Evolutionary conservation across 2,329 filamentous ascomycete genomes (phyloP), one percentile per base, ranked within the genome.

Genomic region (Penicillium sp.): DNA sequence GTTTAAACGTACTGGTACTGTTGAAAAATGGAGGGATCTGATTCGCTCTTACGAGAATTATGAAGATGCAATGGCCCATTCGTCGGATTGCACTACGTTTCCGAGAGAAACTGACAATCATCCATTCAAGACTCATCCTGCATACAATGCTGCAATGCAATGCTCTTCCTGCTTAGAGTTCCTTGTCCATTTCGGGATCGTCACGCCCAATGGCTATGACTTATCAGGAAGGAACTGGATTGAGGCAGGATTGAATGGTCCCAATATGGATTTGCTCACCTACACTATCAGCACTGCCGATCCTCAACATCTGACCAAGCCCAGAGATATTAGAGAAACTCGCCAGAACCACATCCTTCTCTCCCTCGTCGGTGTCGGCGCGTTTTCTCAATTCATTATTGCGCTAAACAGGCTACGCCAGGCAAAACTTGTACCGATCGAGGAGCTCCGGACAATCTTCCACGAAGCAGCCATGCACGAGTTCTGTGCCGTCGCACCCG

Each of bases 171-270:
- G 51, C 23, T 34, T 53, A 12, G 18, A 48, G 3, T 53, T 53
- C 18, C n/a, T 53, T n/a, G 29, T 40, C 8, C 1, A 40, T 2
- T 29, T 29, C 3, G 29, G 13, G 4, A 41, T 53, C 7, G 51
- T 42, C 23, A 37, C 12, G 1, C 18, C 27, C 9, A 42, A 13
- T 13, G 51, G 51, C 4, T 53, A 53, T 23, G 51, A 53, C 13
- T 16, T 41, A n/a, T 53, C 51, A 6, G 51, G 45, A 10, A 40
- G 51, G 15, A 53, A 21, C 23, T 53, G 51, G 51, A 16, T 53
- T 9, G 45, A 53, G 21, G 51, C 51, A 31, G 51, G 21, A 27
- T 29, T 53, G 8, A 42, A 42, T n/a, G 45, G 51, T 4, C n/a
- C 18, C 16, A 53, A 53, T 25, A n/a, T 42, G 38, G 44, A 37